phyloP scores from a whole-genome alignment of 2,329 filamentous ascomycete species.

The Microcyclospora pomicola region DNA sequence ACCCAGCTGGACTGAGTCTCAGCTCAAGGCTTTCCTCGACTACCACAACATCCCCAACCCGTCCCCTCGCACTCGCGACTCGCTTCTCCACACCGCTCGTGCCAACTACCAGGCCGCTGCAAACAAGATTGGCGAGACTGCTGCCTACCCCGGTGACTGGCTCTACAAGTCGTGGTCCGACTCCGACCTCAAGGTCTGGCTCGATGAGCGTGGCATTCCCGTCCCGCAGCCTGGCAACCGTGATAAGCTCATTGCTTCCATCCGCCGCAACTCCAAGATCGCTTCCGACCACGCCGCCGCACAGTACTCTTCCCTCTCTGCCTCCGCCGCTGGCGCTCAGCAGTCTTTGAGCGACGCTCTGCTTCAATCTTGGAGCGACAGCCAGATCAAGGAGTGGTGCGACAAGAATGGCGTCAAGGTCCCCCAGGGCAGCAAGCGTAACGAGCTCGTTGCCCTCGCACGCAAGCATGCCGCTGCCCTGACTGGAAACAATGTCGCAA shows the following conservation, averaged over 20 bases:
- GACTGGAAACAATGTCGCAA: slow-evolving; percentile 42
- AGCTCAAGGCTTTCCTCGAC: slow-evolving; percentile 86
- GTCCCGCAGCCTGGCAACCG: slow-evolving; percentile 72
- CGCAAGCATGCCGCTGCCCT: slow-evolving; percentile 72
- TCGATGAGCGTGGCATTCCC: slow-evolving; percentile 75
- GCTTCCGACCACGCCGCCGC: slow-evolving; percentile 34
- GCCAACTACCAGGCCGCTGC: slow-evolving; percentile 68
- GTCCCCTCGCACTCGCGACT: slow-evolving; percentile 75
- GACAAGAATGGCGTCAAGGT: slow-evolving; percentile 84
- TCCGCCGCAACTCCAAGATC: slow-evolving; percentile 74
- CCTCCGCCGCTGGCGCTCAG: slow-evolving; percentile 45
- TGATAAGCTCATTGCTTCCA: slow-evolving; percentile 74
- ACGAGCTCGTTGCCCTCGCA: slow-evolving; percentile 78
- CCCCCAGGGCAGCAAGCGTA: slow-evolving; percentile 79
- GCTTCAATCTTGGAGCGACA: slow-evolving; percentile 82
- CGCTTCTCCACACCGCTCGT: slow-evolving; percentile 61
- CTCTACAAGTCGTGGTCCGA: slow-evolving; percentile 83
- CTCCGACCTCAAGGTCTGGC: slow-evolving; percentile 86
- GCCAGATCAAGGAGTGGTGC: slow-evolving; percentile 77
- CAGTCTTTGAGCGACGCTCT: slow-evolving; percentile 66
- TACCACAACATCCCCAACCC: slow-evolving; percentile 76
- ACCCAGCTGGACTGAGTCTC: slow-evolving; percentile 74
- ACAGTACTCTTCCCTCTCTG: slow-evolving; percentile 49
- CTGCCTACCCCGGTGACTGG: slow-evolving; percentile 88
- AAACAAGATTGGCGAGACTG: slow-evolving; percentile 60